phyloP scores from a whole-genome alignment of 1,284 basidiomycete species.

The Heterobasidion irregulare region DNA sequence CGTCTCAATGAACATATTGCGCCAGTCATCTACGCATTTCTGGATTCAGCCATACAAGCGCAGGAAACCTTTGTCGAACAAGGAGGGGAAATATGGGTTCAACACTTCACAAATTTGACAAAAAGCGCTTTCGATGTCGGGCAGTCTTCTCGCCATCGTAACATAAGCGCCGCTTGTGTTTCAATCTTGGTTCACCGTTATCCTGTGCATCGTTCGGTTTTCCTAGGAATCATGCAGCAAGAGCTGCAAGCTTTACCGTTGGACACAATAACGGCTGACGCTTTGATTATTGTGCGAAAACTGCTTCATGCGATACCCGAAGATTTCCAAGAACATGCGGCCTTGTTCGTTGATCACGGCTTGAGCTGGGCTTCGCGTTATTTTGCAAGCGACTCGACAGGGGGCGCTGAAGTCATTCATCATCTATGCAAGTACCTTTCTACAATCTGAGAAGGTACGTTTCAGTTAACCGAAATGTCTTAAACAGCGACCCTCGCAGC shows the following conservation, averaged over 20 bases:
- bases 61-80: neutral
- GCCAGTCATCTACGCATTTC: conserved; percentile 29
- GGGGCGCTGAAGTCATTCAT: conserved; percentile 6
- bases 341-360: conserved; percentile 32
- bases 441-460: neutral
- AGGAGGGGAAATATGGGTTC: conserved; percentile 3
- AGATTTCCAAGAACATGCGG: conserved; percentile 19
- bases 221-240: conserved; percentile 10
- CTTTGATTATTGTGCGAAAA: conserved; percentile 3
- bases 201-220: conserved; percentile 8
- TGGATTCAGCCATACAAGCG: conserved; percentile 20
- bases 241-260: conserved; percentile 4
- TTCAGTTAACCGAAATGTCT: neutral
- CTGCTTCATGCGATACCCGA: conserved; percentile 4
- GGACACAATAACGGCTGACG: conserved; percentile 9
- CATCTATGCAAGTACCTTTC: conserved; percentile 3
- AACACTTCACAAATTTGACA: conserved; percentile 14
- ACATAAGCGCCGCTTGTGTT: conserved; percentile 10
- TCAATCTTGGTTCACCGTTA: conserved; percentile 7
- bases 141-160: conserved; percentile 5
- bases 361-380: conserved; percentile 41
- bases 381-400: conserved; percentile 23
- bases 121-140: conserved; percentile 7
- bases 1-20: conserved; percentile 24
- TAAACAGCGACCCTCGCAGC: conserved; percentile 22